Conservation (phyloP, 208 protist genomes). For the Leishmania amazonensis region DNA sequence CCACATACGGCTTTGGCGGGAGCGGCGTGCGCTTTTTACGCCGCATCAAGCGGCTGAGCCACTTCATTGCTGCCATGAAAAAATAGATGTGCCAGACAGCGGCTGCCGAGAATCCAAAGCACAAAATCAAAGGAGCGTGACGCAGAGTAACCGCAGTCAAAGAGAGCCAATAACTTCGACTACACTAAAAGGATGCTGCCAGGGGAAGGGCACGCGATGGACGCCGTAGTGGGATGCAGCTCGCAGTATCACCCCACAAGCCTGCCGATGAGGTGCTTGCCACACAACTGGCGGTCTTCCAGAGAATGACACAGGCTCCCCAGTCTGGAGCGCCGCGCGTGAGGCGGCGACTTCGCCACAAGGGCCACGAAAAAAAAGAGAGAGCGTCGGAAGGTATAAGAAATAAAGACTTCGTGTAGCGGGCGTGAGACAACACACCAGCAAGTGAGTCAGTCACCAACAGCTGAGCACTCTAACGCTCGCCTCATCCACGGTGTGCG, state of each 20-base stretch:
- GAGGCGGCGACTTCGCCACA: not conserved
- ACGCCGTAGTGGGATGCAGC: not conserved
- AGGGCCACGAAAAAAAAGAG: not conserved
- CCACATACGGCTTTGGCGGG: conserved; percentile 89
- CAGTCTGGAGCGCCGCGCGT: not conserved
- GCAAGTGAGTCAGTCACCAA: not conserved
- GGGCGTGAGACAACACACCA: not conserved
- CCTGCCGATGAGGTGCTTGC: not conserved
- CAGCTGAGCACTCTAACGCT: not conserved
- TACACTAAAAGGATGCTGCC: not conserved
- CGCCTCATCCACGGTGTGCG: not conserved
- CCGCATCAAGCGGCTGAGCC: conserved; percentile 55
- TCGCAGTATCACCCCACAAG: not conserved
- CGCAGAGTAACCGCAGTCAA: not conserved
- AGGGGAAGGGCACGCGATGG: not conserved
- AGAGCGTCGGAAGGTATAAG: not conserved
- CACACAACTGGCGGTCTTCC: not conserved
- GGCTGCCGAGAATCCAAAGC: not conserved
- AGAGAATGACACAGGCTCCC: too few species aligned
- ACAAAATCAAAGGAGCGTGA: not conserved
- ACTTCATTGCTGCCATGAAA: conserved; percentile 51
- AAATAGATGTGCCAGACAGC: not conserved
- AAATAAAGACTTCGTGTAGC: not conserved
- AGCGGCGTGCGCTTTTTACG: conserved; percentile 57
- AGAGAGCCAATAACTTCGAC: not conserved